Percentiles rank a stretch among this genome's conserved stretches.
These are phyloP conservation scores for Daldinia grandis DNA, from an alignment of 495 filamentous ascomycete genomes.

Conservation along the genomic window DNA sequence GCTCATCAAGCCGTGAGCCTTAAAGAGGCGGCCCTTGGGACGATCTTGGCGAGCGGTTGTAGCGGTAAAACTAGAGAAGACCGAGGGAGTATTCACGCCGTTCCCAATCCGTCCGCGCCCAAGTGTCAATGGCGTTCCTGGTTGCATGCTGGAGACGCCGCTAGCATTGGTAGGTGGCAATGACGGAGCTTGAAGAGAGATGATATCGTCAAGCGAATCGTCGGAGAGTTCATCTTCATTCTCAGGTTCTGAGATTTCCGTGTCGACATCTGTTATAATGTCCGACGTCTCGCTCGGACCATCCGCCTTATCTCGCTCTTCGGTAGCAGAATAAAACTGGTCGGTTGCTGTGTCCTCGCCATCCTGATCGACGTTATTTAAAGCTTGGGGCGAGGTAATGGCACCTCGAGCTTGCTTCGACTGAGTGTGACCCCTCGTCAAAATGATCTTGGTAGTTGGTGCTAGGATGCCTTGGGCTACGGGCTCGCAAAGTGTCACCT, in stretches of 20 bases:
- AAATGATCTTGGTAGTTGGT: slow-evolving; percentile 72
- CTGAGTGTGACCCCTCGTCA: slow-evolving; percentile 64
- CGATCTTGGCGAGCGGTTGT: slow-evolving; percentile 76
- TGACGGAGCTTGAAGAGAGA: slow-evolving; percentile 81
- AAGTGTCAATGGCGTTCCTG: slow-evolving; percentile 75
- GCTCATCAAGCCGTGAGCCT: slow-evolving; percentile 76
- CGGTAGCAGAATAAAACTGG: slow-evolving; percentile 86
- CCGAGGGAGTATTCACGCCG: slow-evolving; percentile 79
- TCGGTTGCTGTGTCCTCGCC: slow-evolving; percentile 86
- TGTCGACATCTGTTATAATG: slow-evolving; percentile 62
- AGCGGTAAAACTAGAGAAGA: slow-evolving; percentile 84
- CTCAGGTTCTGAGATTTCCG: slow-evolving; percentile 67
- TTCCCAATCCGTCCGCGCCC: slow-evolving; percentile 66
- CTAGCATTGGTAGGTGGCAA: slow-evolving; percentile 72
- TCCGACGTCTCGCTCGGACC: slow-evolving; percentile 53
- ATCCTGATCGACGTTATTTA: slow-evolving; percentile 71
- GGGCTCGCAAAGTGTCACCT: slow-evolving; percentile 76
- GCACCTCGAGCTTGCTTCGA: slow-evolving; percentile 51
- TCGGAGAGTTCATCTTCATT: slow-evolving; percentile 74
- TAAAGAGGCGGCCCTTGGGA: slow-evolving; percentile 69
- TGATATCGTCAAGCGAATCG: slow-evolving; percentile 81
- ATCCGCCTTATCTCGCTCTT: slow-evolving; percentile 67
- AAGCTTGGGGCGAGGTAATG: slow-evolving; percentile 43
- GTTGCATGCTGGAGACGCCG: slow-evolving; percentile 73
- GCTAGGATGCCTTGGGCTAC: slow-evolving; percentile 86